Evolutionary conservation across 805 yeast species (phyloP), one percentile per base, ranked within the genome.

Genomic region (Saccharomycopsis olivae): DNA sequence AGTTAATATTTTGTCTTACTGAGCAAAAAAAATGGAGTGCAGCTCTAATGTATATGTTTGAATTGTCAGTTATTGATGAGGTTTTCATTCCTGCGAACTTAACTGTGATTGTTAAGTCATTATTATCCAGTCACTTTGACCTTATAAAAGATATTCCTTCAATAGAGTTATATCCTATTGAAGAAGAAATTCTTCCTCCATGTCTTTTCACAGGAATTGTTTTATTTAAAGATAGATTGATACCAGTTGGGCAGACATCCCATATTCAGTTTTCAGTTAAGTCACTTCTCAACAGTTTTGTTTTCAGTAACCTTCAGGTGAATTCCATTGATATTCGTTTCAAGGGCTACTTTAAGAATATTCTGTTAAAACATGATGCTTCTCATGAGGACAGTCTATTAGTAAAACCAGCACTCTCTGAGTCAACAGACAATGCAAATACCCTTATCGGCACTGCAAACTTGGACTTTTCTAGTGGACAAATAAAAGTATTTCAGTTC

Each of bases 1-100:
- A 62, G 36, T 49, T 74, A 10, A 52, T 66, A 14, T 49, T 53
- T 20, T 69, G 74, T 40, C 66, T 60, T 29, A 35, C 55, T 5
- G 47, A 56, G 27, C 43, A 65, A 35, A 47, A 50, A 5, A 58
- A 58, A 35, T 41, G 42, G 38, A 56, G 47, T 47, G 66, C 61
- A 17, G 56, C 66, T 0, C 50, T 58, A 16, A 29, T 54, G 17
- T 59, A 58, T 36, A 50, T 56, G 9, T 37, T 65, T 11, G 63
- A 65, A 36, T 39, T 68, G 18, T 48, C 56, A 25, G 42, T 57
- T 3, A 32, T 62, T 14, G 49, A 53, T 3, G 40, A 45, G 20
- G 9, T 19, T n/a, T 49, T 25, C 39, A 39, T 11, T 30, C 13
- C 31, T 13, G 15, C 11, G 2, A 4, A 17, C 11, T 19, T 33